Conservation (phyloP, 2,329 filamentous ascomycete genomes). For the Teratosphaeriaceae sp. region DNA sequence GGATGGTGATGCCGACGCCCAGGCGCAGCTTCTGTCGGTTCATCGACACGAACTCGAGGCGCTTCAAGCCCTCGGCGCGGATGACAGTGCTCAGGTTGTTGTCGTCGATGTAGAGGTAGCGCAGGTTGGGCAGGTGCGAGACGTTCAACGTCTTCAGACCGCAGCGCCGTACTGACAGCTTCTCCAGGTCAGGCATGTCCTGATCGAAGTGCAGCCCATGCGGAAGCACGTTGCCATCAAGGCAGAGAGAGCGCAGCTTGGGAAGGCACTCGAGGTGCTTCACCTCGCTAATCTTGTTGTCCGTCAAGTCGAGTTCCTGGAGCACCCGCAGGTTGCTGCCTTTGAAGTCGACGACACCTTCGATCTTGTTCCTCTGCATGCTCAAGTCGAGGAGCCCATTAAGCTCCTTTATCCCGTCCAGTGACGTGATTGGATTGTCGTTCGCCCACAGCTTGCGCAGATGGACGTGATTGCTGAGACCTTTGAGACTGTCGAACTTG, state of each 20-base stretch:
- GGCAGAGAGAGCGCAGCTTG: conserved; percentile 59
- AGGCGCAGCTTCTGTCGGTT: conserved; percentile 58
- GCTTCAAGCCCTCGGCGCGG: conserved; percentile 60
- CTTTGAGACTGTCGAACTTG: conserved; percentile 71
- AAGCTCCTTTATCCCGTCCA: conserved; percentile 72
- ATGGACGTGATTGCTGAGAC: conserved; percentile 72
- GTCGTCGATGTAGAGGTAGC: conserved; percentile 52
- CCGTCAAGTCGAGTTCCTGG: conserved; percentile 67
- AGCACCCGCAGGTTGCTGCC: conserved; percentile 64
- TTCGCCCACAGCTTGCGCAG: conserved; percentile 75
- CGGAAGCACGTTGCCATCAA: conserved; percentile 64
- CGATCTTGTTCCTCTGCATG: conserved; percentile 65
- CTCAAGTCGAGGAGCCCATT: conserved; percentile 76
- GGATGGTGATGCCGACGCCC: conserved; percentile 63
- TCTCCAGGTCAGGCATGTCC: conserved; percentile 24
- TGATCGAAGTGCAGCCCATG: conserved; percentile 14
- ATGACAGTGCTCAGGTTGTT: conserved; percentile 61
- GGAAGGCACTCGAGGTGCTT: conserved; percentile 60
- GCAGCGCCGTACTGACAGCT: conserved; percentile 36
- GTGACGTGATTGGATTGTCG: conserved; percentile 69
- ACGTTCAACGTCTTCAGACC: conserved; percentile 52
- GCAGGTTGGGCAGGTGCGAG: conserved; percentile 57
- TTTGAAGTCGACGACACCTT: conserved; percentile 65
- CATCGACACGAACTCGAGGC: conserved; percentile 74
- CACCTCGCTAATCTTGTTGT: conserved; percentile 62